Evolutionary conservation across 192 early-diverging fungal species (phyloP).

Genomic region (Umbelopsis sp.): DNA sequence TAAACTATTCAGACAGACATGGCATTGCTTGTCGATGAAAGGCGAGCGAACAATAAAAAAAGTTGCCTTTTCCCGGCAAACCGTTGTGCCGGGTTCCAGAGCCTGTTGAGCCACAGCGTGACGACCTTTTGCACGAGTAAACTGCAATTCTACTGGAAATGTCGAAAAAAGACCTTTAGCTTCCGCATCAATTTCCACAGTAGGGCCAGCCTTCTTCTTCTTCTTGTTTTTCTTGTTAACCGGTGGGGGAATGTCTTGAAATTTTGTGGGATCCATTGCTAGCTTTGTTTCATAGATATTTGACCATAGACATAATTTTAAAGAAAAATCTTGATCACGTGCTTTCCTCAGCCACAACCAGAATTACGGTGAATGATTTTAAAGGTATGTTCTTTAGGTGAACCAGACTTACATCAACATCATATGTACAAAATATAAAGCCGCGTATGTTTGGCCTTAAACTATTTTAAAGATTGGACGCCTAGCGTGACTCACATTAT

Average conservation of each 20-base stretch:
- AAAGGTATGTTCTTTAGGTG: no score
- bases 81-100: conserved; percentile 50
- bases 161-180: not conserved
- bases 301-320: not conserved
- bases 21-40: conserved; percentile 56
- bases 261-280: not conserved
- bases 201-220: conserved; percentile 1
- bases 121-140: conserved; percentile 54
- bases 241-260: not conserved
- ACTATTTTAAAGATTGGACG: no score
- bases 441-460: no score
- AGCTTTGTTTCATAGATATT: not conserved
- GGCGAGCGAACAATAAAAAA: conserved; percentile 57
- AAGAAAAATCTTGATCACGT: not conserved
- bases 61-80: conserved; percentile 52
- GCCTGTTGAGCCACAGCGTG: conserved; percentile 50
- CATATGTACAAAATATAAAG: no score
- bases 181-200: not conserved
- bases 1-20: conserved; percentile 46
- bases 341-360: not conserved
- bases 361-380: not conserved
- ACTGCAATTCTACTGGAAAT: conserved; percentile 25
- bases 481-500: no score
- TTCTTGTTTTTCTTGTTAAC: conserved; percentile 7
- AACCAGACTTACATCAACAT: no score